Evolutionary conservation across 2,329 filamentous ascomycete genomes (phyloP), one percentile per base, ranked within the genome.

Genomic region (Cadophora malorum): DNA sequence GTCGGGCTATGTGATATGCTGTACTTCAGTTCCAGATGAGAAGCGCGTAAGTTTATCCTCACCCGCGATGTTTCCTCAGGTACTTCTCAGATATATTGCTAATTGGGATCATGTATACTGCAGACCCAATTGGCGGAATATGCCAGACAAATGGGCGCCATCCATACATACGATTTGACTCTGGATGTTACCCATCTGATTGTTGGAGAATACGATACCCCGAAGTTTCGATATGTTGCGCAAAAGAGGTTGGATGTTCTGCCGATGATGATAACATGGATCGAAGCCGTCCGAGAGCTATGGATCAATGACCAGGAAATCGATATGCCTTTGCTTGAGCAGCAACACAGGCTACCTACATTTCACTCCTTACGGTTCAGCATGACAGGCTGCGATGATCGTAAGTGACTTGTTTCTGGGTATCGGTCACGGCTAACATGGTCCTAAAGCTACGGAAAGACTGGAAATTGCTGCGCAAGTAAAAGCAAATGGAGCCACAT

Each of bases 171-270:
- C 79, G 94, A 99, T 79, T 88, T 99, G 55, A 98, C 94, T n/a
- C 92, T 92, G 66, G 93, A 97, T 79, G 93, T 97, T 59, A 98
- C 96, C 5, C 96, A 99, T 81, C 88, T 99, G 58, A 87, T 99
- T 71, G 93, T 97, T 70, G 96, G 94, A 78, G 90, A 92, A 75
- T 91, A 93, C 75, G 88, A 95, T 78, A 98, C 95, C 0, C 88
- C 91, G 61, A 99, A 99, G 80, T 99, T 99, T 81, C 91, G 90
- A 79, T 97, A 97, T 83, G 95, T 98, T 76, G 96, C 95, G 64
- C 92, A 90, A 77, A 91, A 95, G 78, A 88, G 96, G 63, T 89
- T 91, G 59, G 96, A 99, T 76, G 90, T 99, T 76, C 89, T 88
- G 77, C 90, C 94, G 61, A 90, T 99, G 81, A 87, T 87, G 53